A percentile compares a stretch with the other conserved stretches of the same genome.
Conservation (phyloP, 129 eudicot species). For the Oenanthe sinensis region DNA sequence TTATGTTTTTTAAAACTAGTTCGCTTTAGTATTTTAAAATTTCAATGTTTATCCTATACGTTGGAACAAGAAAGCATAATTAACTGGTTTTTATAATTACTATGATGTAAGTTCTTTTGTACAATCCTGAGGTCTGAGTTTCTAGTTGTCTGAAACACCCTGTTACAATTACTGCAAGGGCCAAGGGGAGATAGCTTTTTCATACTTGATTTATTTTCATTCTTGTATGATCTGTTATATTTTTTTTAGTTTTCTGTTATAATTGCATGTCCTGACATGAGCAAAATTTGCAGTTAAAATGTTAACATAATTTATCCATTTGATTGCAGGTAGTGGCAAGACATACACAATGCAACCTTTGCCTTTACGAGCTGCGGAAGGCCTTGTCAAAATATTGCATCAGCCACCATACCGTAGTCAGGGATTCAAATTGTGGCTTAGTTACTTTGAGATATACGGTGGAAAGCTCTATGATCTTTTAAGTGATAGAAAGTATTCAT, state of each 20-base stretch:
- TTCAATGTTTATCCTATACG: background rate
- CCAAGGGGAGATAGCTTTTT: background rate
- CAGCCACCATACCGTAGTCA: slow-evolving; percentile 75
- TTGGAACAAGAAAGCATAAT: background rate
- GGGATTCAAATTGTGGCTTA: slow-evolving; percentile 86
- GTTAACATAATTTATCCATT: background rate
- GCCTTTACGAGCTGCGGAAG: slow-evolving; percentile 92
- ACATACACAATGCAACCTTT: slow-evolving; percentile 92
- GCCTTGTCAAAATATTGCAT: slow-evolving; percentile 72
- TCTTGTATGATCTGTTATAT: background rate
- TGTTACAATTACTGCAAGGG: background rate
- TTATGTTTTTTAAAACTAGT: background rate
- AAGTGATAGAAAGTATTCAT: slow-evolving; percentile 61
- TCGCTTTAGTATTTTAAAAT: background rate
- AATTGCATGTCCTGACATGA: background rate
- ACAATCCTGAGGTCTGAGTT: background rate
- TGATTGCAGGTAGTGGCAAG: slow-evolving; percentile 82
- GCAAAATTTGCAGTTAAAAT: background rate
- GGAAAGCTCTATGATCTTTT: slow-evolving; percentile 91
- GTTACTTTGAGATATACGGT: slow-evolving; percentile 93
- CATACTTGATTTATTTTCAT: background rate
- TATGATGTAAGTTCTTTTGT: background rate
- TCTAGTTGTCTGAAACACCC: background rate
- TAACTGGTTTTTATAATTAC: background rate
- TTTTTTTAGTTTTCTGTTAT: background rate